phyloP scores from a whole-genome alignment of 192 early-diverging fungal genomes.

The Backusella morwellensis region DNA sequence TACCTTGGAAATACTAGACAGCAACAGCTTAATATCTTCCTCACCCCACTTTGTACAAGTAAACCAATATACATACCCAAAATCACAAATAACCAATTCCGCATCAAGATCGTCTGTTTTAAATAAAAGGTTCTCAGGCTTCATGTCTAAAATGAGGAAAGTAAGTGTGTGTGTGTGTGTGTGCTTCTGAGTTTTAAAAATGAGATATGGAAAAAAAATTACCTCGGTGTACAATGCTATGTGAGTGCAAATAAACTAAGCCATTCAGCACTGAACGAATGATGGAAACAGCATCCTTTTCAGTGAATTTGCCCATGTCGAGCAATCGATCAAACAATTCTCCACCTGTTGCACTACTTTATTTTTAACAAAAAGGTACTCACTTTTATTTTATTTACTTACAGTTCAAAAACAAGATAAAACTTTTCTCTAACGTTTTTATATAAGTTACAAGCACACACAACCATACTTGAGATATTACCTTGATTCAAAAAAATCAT shows the following conservation, averaged over 20 bases:
- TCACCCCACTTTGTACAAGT: not conserved
- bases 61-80: constrained; percentile 47
- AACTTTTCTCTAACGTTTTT: constrained; percentile 56
- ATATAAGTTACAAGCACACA: not conserved
- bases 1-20: constrained; percentile 58
- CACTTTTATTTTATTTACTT: constrained; percentile 14
- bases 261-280: constrained; percentile 74
- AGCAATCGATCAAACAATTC: constrained; percentile 86
- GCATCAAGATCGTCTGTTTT: constrained; percentile 54
- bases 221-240: constrained; percentile 86
- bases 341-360: constrained; percentile 66
- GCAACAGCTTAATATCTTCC: not conserved
- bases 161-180: not conserved
- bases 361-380: not conserved
- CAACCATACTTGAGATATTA: not conserved
- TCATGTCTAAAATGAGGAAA: constrained; percentile 49
- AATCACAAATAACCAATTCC: constrained; percentile 83
- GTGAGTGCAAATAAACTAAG: constrained; percentile 81
- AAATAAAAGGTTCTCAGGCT: constrained; percentile 90
- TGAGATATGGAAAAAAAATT: not conserved
- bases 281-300: constrained; percentile 77
- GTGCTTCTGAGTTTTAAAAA: not conserved
- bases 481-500: constrained; percentile 66
- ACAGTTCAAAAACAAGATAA: constrained; percentile 75
- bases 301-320: constrained; percentile 75